These are phyloP conservation scores for Taphrina confusa DNA, from an alignment of 1,139 yeast genomes.

Conservation along the genomic window DNA sequence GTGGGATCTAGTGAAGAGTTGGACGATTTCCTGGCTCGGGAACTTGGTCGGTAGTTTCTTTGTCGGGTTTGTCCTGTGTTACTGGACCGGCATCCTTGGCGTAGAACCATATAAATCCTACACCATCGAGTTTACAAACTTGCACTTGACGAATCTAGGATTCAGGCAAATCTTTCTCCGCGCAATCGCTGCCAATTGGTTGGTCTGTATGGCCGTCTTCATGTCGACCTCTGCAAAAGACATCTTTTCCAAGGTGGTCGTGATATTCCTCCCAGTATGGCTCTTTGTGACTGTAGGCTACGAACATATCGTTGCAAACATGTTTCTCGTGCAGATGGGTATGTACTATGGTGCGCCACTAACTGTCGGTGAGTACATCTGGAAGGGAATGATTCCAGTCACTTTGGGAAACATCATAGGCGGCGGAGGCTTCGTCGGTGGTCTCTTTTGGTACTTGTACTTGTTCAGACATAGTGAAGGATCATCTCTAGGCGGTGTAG, in stretches of 20 bases:
- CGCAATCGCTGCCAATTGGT: slow-evolving; percentile 74
- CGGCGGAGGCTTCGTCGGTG: slow-evolving; percentile 40
- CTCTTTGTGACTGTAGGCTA: slow-evolving; percentile 74
- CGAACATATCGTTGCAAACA: slow-evolving; percentile 79
- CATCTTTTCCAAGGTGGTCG: slow-evolving; percentile 65
- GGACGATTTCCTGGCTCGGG: slow-evolving; percentile 38
- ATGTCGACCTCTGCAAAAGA: slow-evolving; percentile 77
- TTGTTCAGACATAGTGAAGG: slow-evolving; percentile 24
- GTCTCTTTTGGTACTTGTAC: slow-evolving; percentile 39
- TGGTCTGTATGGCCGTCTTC: slow-evolving; percentile 71
- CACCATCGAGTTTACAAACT: slow-evolving; percentile 7
- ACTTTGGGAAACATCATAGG: slow-evolving; percentile 40
- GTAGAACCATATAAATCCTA: slow-evolving; percentile 12
- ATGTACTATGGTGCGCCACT: slow-evolving; percentile 64
- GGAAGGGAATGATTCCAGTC: slow-evolving; percentile 54
- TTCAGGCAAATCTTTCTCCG: slow-evolving; percentile 39
- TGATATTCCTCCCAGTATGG: slow-evolving; percentile 67
- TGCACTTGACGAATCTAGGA: slow-evolving; percentile 2
- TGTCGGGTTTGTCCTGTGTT: slow-evolving; percentile 22
- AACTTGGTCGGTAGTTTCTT: slow-evolving; percentile 39
- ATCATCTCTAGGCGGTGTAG: slow-evolving; percentile 10
- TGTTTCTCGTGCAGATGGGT: slow-evolving; percentile 66
- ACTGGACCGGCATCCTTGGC: slow-evolving; percentile 16
- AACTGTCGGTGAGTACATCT: slow-evolving; percentile 62
- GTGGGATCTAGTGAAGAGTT: slow-evolving; percentile 30